Percentiles rank a stretch among this genome's conserved stretches.
These are phyloP conservation scores for Trichocladium uniseriatum DNA, from an alignment of 495 filamentous ascomycete species.

Conservation along the genomic window DNA sequence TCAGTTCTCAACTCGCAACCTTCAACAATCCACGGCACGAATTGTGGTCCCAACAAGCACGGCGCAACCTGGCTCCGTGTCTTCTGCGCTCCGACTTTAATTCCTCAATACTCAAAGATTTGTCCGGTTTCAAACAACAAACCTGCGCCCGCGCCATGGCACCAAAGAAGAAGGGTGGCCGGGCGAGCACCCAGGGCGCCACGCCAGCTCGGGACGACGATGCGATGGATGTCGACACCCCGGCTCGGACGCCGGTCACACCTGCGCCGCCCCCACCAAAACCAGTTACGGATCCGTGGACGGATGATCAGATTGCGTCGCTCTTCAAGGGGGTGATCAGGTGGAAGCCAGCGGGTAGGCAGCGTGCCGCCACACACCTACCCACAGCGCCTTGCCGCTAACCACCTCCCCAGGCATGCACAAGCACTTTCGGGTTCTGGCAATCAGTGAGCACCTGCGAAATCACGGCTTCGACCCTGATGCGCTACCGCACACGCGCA, in stretches of 20 bases:
- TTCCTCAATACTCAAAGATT: too few relatives aligned
- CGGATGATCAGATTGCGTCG: conserved; percentile 86
- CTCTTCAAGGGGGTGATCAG: conserved; percentile 81
- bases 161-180: conserved; percentile 54
- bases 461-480: conserved; percentile 74
- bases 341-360: conserved; percentile 87
- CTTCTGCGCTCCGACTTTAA: too few relatives aligned
- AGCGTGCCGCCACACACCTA: not conserved
- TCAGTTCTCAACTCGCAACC: too few relatives aligned
- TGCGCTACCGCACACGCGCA: conserved; percentile 65
- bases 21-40: too few relatives aligned
- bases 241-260: conserved; percentile 36
- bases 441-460: conserved; percentile 74
- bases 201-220: conserved; percentile 41
- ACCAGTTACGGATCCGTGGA: conserved; percentile 67
- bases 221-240: conserved; percentile 44
- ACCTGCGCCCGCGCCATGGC: conserved; percentile 46
- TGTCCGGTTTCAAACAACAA: not conserved
- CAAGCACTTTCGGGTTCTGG: conserved; percentile 93
- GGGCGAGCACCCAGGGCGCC: conserved; percentile 30
- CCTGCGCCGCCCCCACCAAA: conserved; percentile 26
- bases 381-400: conserved; percentile 1
- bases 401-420: conserved; percentile 61
- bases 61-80: too few relatives aligned
- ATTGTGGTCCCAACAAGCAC: too few relatives aligned